Conservation (phyloP, 345 rosid genomes). For the Geranium brycei region DNA sequence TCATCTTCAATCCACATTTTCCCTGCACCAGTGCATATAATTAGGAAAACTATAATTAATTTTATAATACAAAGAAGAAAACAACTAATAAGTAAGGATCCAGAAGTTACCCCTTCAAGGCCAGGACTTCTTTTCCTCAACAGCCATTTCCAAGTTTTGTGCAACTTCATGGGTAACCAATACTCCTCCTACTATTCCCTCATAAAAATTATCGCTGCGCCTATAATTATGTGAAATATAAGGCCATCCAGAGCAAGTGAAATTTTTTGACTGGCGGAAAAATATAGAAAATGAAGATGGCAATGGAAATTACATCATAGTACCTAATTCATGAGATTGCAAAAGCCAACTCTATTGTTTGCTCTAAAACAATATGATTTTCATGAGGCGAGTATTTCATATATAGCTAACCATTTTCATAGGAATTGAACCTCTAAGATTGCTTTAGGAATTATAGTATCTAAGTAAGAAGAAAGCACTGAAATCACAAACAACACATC, state of each 20-base stretch:
- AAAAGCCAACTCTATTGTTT: background rate
- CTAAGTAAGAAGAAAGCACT: background rate
- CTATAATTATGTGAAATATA: too few relatives aligned
- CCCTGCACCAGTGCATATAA: conserved; percentile 32
- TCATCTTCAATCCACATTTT: conserved; percentile 56
- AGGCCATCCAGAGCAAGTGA: too few relatives aligned
- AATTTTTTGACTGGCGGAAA: too few relatives aligned
- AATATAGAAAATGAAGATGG: too few relatives aligned
- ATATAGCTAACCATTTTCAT: background rate
- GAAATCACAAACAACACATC: background rate
- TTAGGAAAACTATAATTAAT: background rate
- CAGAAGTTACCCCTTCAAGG: background rate
- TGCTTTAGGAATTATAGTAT: background rate
- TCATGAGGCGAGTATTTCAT: background rate
- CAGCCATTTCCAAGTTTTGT: background rate
- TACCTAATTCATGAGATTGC: background rate
- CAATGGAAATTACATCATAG: too few relatives aligned
- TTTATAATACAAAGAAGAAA: too few relatives aligned
- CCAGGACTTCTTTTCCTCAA: background rate
- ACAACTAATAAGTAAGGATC: background rate
- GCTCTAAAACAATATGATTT: background rate
- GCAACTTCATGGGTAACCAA: background rate
- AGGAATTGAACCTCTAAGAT: background rate
- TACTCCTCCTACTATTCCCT: background rate
- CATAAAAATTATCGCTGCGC: background rate